Evolutionary conservation across 2,329 filamentous ascomycete genomes (phyloP), one percentile per base, ranked within the genome.

Genomic region (Cercospora canescens): DNA sequence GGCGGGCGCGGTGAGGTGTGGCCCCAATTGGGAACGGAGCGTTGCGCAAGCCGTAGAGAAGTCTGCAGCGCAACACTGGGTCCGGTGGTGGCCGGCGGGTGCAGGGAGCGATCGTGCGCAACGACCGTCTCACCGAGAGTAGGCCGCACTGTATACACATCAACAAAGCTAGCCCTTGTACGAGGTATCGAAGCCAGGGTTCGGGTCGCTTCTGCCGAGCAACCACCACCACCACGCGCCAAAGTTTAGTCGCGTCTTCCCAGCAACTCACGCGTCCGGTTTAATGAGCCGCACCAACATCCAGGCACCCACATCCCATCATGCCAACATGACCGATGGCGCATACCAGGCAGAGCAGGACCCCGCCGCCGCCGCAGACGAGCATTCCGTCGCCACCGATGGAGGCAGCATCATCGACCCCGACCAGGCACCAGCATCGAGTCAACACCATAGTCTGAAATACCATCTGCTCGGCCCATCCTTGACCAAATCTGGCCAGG

Each of bases 401-500:
- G 54, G 48, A 52, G 58, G 63, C 62, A 28, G 35, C 26, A 41
- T 37, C 18, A 45, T 12, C 32, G 30, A 16, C 7, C 8, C 16
- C 52, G 26, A 56, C 8, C n/a, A 59, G 12, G 41, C 39, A 12
- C 70, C 70, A 9, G 63, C 67, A 3, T 68, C 71, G 9, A 76
- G 70, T 60, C 76, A 83, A 68, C 85, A 89, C 73, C 83, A 86
- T 63, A 93, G 91, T 4, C 84, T 98, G 63, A 97, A 97, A 75
- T 96, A 98, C 78, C 90, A 91, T 63, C 86, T 98, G 0, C 84
- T 98, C 0, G 95, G 95, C 0, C 94, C 94, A 0, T 97, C 94
- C 6, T 82, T 98, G 61, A 94, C 93, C 24, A 99, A 99, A 79
- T 92, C 94, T 32, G 95, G 95, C 1, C 94, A 98, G 77, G 93